phyloP scores from a whole-genome alignment of 352 stramenopile genomes.

The Phytophthora ramorum region DNA sequence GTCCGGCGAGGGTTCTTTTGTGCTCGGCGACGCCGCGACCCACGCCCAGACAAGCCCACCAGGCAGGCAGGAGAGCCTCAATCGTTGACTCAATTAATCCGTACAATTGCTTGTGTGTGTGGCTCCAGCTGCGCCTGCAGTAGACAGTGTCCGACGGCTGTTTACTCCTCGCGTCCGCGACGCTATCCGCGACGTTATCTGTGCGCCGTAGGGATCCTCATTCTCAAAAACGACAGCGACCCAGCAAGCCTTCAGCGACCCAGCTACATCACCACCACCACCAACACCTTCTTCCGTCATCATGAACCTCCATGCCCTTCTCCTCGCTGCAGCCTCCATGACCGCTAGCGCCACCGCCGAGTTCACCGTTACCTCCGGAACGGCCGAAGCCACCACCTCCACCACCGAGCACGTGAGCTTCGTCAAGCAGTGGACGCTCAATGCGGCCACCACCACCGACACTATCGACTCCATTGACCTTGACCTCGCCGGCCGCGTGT shows the following conservation, averaged over 20 bases:
- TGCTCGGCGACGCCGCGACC: neutral
- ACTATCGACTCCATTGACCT: constrained; percentile 38
- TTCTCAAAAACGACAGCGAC: constrained; percentile 18
- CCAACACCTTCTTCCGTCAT: too few relatives aligned
- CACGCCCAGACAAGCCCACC: constrained; percentile 6
- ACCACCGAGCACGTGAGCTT: constrained; percentile 29
- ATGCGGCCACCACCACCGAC: constrained; percentile 6
- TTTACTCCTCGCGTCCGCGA: neutral
- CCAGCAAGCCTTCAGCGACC: constrained; percentile 11
- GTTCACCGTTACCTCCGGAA: constrained; percentile 35
- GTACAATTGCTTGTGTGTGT: constrained; percentile 5
- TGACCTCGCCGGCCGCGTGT: constrained; percentile 34
- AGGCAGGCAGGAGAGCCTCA: neutral
- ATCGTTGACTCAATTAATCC: too few relatives aligned
- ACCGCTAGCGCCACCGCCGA: constrained; percentile 11
- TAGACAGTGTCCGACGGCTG: neutral
- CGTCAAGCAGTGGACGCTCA: constrained; percentile 45
- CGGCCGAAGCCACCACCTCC: constrained; percentile 26
- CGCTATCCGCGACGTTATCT: neutral
- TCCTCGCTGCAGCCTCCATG: constrained; percentile 21
- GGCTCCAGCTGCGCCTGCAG: too few relatives aligned
- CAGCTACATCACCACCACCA: too few relatives aligned
- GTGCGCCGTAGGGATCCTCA: constrained; percentile 5
- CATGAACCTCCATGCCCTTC: constrained; percentile 20
- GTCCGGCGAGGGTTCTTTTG: constrained; percentile 4